Evolutionary conservation across 2,329 filamentous ascomycete species (phyloP), one percentile per base, ranked within the genome.

Genomic region (Colletotrichum sp.): DNA sequence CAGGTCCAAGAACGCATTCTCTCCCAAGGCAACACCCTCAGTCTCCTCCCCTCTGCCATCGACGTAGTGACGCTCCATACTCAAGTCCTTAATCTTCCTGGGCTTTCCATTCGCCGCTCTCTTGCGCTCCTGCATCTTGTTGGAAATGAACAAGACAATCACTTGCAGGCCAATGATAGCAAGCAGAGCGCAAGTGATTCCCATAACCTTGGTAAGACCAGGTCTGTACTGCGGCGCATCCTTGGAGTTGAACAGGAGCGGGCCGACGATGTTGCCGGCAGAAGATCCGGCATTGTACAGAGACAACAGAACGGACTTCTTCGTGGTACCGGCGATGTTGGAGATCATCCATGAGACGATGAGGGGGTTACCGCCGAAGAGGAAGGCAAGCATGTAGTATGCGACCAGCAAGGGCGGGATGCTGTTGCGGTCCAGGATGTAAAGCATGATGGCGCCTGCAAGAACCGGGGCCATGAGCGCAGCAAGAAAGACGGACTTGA

Each of bases 271-370:
- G 80, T 94, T 94, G 5, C 93, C 93, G 0, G 89, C 87, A 0
- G 91, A 89, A 3, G 88, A 88, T 0, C 90, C 92, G 2, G 90
- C 91, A 78, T 93, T 92, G 85, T 91, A 94, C 1, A 93, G 83
- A 0, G 89, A 90, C 88, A 93, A 92, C 52, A 92, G 88, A 65
- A 90, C 87, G 0, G 91, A 91, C 80, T 93, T 93, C 83, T 94
- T 94, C 4, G 92, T 94, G 18, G 89, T 90, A 8, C 93, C 93
- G 0, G 88, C 93, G 0, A 92, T 94, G 81, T 94, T 94, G 9
- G 89, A 91, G 8, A 94, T 88, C 73, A 94, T 92, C 93, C 93
- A 95, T 0, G 91, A 89, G 0, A 94, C 90, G 30, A 93, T 89
- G 12, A 94, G 85, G 0, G 92, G 92, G 78, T 93, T 93, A 2